Evolutionary conservation across 129 eudicot species (phyloP), one percentile per base, ranked within the genome.

Genomic region (Centrapalus pauciflorus): DNA sequence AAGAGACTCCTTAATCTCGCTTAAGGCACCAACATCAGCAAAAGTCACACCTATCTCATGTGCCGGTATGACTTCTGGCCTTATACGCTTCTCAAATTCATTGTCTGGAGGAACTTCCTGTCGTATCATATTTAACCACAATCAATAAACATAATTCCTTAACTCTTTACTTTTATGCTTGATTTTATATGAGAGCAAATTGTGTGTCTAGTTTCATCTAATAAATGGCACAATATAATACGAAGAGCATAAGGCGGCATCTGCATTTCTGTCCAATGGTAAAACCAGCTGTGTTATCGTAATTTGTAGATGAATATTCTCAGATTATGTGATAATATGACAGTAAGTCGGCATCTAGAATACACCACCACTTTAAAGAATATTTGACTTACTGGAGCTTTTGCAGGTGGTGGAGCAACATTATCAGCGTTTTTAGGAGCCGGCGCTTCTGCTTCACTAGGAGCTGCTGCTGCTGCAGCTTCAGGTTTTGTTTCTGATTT

Each of bases 21-120:
- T 89, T 63, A 85, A 57, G 60, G 98, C 95, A 38, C 98, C 98
- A 14, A 92, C 84, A 58, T 92, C 98, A 46, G 83, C 83, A 69
- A 92, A 92, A 52, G 89, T 83, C 65, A 92, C 96, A 8, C 89
- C 90, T 34, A 85, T 82, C 55, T 92, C 91, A 69, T 55, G 66
- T 34, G 98, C 91, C 19, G 98, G 95, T 60, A 92, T 82, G 14
- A 92, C 98, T 81, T 87, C 97, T 4, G 90, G 95, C 59, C 95
- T 76, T 66, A 87, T 84, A 27, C 97, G 92, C 80, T 85, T 92
- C 78, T 92, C 98, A 66, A 88, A 92, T 67, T 92, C 98, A 66
- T 92, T 92, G 87, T 92, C 98, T 5, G 95, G 94, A 46, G 90
- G 86, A 35, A 71, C 79, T 65, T 88, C 96, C 98, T 92, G 81